A percentile compares a stretch with the other conserved stretches of the same genome.
These are phyloP conservation scores for Ascochyta fabae DNA, from an alignment of 2,329 filamentous ascomycete genomes.

Conservation along the genomic window DNA sequence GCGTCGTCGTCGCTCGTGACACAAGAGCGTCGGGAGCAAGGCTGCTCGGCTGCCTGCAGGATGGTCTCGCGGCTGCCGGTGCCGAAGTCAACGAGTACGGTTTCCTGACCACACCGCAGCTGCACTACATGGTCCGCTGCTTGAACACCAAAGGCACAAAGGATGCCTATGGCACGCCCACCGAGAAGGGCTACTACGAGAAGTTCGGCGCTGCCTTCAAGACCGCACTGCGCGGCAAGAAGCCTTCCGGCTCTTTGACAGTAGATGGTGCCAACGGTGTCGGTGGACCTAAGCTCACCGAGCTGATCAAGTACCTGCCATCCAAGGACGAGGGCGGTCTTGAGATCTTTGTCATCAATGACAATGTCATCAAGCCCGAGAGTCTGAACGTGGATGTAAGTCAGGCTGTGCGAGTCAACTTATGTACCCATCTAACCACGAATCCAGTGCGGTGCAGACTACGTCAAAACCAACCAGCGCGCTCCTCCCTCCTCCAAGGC, in stretches of 20 bases:
- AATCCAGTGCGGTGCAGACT: slow-evolving; percentile 86
- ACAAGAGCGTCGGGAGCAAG: slow-evolving; percentile 90
- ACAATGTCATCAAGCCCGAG: slow-evolving; percentile 89
- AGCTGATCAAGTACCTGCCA: slow-evolving; percentile 84
- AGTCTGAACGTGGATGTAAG: slow-evolving; percentile 84
- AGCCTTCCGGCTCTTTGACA: slow-evolving; percentile 71
- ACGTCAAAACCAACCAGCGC: slow-evolving; percentile 94
- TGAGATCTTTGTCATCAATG: slow-evolving; percentile 87
- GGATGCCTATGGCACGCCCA: slow-evolving; percentile 85
- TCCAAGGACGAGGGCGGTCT: slow-evolving; percentile 69
- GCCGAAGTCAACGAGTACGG: slow-evolving; percentile 84
- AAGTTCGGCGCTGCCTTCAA: slow-evolving; percentile 88
- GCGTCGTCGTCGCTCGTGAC: slow-evolving; percentile 89
- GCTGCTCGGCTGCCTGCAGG: slow-evolving; percentile 78
- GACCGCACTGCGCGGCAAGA: slow-evolving; percentile 77
- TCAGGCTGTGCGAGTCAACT: background rate
- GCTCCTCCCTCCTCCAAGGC: slow-evolving; percentile 84
- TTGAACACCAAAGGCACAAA: slow-evolving; percentile 90
- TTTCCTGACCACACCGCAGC: slow-evolving; percentile 93
- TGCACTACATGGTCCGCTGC: slow-evolving; percentile 95
- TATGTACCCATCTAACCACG: slow-evolving; percentile 15
- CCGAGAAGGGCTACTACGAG: slow-evolving; percentile 91
- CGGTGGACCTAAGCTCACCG: slow-evolving; percentile 85
- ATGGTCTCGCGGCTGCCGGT: slow-evolving; percentile 77
- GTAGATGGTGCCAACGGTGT: slow-evolving; percentile 98